Base-by-base conservation (phyloP, 164 flowering plant genomes). In the Berberis vulgaris region DNA sequence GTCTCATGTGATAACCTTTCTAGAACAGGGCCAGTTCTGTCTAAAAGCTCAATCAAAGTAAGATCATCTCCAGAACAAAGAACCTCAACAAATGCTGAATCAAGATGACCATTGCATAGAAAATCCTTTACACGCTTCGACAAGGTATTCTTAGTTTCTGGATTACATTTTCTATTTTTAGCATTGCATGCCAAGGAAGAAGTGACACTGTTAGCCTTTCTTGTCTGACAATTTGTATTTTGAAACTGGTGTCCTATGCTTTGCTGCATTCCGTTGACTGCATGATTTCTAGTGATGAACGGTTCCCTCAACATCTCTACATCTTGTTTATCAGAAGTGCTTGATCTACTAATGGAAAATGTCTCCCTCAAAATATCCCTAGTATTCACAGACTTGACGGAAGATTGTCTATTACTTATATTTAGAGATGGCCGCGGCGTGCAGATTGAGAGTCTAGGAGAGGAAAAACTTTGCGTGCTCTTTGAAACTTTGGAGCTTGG, bases 31-130 rank as follows among this genome's bases (percentile, higher is more conserved):
- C 93, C 90, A 57, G 91, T 89, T 80, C 76, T 80, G 65, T 84
- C 84, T 64, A 93, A 73, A 71, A 93, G 91, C 64, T 89, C 89
- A 64, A 85, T 63, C 61, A 93, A 66, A 57, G 82, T 62, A 43
- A 73, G 70, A 43, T 85, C 87, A 77, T 89, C 80, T 46, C 81
- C 83, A 38, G 85, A 83, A 65, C 77, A 73, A 1, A 93, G 74
- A 73, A 89, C 96, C 82, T 86, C 96, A 7, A 62, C 65, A 75
- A 86, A 93, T 63, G 96, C 96, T 59, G 96, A 80, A 53, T 93
- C 90, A 3, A 88, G 64, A 62, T 89, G 87, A 40, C 95, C 98
- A n/a, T 71, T 75, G 68, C 72, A 71, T 8, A 86, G 70, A 71
- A 80, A 77, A 60, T 80, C 73, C 65, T 78, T 82, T 50, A 86